Conservation (phyloP, 1,284 basidiomycete genomes). For the Cerioporus squamosus region DNA sequence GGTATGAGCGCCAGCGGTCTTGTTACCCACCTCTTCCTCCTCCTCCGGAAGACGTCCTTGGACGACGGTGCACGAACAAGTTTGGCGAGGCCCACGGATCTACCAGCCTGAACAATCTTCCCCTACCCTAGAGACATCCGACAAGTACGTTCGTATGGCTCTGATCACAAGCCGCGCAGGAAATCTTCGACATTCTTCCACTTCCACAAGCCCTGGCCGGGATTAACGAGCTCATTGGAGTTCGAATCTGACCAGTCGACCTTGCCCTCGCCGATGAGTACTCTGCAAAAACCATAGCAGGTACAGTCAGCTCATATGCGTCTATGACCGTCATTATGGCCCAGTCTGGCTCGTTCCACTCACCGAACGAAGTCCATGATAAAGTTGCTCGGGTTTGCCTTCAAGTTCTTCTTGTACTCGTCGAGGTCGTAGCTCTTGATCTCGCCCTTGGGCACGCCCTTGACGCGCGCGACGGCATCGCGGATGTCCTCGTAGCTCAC, state of each 20-base stretch:
- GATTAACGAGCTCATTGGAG: constrained; percentile 35
- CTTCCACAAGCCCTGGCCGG: constrained; percentile 30
- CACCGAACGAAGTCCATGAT: constrained; percentile 18
- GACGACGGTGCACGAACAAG: too few relatives aligned
- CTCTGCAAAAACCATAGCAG: constrained; percentile 3
- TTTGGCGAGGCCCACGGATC: too few relatives aligned
- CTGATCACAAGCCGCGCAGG: neutral
- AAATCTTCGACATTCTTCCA: constrained; percentile 33
- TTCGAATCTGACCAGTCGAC: constrained; percentile 30
- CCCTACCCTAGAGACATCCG: too few relatives aligned
- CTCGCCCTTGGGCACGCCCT: constrained; percentile 14
- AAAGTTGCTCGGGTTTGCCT: constrained; percentile 12
- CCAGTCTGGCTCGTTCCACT: too few relatives aligned
- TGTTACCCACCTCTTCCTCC: too few relatives aligned
- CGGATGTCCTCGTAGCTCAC: constrained; percentile 23
- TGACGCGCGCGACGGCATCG: constrained; percentile 19
- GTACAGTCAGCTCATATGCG: neutral
- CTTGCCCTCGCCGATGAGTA: constrained; percentile 32
- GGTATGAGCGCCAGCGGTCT: too few relatives aligned
- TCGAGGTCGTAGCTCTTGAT: constrained; percentile 18
- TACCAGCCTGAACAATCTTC: too few relatives aligned
- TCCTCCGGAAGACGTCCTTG: too few relatives aligned
- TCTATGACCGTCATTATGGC: neutral
- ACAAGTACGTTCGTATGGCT: too few relatives aligned
- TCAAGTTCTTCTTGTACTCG: constrained; percentile 19